Base-by-base conservation (phyloP, 768 basidiomycete species). In the Leccinum ochraceum region DNA sequence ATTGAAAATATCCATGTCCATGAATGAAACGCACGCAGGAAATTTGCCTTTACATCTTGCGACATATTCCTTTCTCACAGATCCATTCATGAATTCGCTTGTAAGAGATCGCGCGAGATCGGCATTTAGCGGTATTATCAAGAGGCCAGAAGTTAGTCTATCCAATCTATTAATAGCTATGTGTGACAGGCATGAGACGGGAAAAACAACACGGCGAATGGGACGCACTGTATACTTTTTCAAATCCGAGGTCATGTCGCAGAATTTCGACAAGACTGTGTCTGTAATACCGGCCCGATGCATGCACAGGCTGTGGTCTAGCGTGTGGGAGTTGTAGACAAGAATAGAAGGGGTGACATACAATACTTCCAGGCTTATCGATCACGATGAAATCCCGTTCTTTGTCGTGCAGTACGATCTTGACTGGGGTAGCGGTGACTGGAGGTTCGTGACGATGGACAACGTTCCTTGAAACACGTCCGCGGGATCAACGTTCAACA, bases 401-500 rank as follows among this genome's bases (percentile, higher is more conserved):
- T 14, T 79, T 79, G 71, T 98, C 94, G 59, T 88, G 86, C 54
- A 87, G 80, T 4, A 98, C 75, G 39, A 98, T 81, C 63, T 87
- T 84, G 57, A 98, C 86, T 2, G 92, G 91, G 4, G 81, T 89
- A 2, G 89, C 86, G 1, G 94, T 88, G 4, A 99, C 89, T 3
- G 97, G 94, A 6, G 97, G 97, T 75, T 99, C 97, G 71, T 99
- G 97, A n/a, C 94, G 82, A 74, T 95, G 94, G 14, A 95, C 93
- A 14, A 95, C 83, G 68, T 98, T 97, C 69, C 94, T 95, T 67
- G 52, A 49, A 55, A 37, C 28, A 59, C 5, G 10, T 37, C 6
- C 14, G 6, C 2, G 39, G 51, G 48, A 53, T 64, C 51, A 34
- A 54, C 58, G 44, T 50, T 64, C 51, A 34, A 56, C 51, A 34